Percentiles rank a stretch among this genome's conserved stretches.
Evolutionary conservation across 257 asterid species (phyloP).

Genomic region (Vinca minor): DNA sequence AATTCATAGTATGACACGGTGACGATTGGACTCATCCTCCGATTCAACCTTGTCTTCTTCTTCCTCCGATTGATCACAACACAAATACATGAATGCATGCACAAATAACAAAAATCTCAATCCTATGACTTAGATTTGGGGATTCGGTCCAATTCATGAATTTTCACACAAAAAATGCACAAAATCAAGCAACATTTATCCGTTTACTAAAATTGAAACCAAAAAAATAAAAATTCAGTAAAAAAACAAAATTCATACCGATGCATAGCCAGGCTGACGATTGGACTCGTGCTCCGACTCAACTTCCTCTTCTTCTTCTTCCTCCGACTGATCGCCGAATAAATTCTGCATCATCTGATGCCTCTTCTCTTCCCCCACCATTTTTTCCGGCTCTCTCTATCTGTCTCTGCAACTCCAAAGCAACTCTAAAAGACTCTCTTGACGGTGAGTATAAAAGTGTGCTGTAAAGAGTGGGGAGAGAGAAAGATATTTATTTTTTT

Average conservation of each 20-base stretch:
- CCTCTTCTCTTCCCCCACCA: slow-evolving; percentile 98
- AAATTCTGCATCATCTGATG: slow-evolving; percentile 99
- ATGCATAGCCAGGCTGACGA: slow-evolving; percentile 72
- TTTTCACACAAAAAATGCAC: background rate
- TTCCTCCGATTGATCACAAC: no score
- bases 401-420: background rate
- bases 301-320: slow-evolving; percentile 78
- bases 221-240: background rate
- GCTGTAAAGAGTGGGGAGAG: no score
- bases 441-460: no score
- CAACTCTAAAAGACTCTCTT: background rate
- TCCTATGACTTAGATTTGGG: slow-evolving; percentile 11
- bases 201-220: background rate
- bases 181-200: background rate
- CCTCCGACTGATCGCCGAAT: slow-evolving; percentile 97
- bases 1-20: no score
- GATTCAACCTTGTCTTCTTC: no score
- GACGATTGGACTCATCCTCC: no score
- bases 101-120: background rate
- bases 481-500: no score
- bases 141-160: background rate
- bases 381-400: slow-evolving; percentile 6
- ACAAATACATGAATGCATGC: background rate
- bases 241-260: slow-evolving; percentile 33
- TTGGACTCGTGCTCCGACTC: slow-evolving; percentile 95